These are phyloP conservation scores for Sugiyamaella mastotermitis DNA, from an alignment of 805 yeast genomes.

Conservation along the genomic window DNA sequence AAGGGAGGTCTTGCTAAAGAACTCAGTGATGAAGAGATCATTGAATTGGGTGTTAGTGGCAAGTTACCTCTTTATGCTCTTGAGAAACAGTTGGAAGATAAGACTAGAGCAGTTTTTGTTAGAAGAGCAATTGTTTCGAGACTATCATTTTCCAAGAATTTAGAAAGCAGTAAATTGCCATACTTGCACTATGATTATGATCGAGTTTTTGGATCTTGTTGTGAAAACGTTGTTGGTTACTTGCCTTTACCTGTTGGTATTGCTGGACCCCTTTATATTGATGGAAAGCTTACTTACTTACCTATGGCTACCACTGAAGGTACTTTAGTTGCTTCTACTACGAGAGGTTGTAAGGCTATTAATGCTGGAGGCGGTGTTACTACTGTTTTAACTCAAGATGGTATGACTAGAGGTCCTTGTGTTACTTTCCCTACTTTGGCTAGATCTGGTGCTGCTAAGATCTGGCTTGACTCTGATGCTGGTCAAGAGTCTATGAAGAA, in stretches of 20 bases:
- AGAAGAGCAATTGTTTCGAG: slow-evolving; percentile 91
- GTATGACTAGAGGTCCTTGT: slow-evolving; percentile 99
- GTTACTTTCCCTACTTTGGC: slow-evolving; percentile 76
- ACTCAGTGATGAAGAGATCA: slow-evolving; percentile 68
- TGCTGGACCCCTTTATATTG: slow-evolving; percentile 93
- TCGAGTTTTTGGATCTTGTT: slow-evolving; percentile 96
- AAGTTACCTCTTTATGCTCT: slow-evolving; percentile 88
- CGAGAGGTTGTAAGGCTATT: slow-evolving; percentile 98
- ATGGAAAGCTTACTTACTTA: slow-evolving; percentile 79
- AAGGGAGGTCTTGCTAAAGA: slow-evolving; percentile 66
- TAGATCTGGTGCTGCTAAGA: slow-evolving; percentile 90
- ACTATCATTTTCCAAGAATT: slow-evolving; percentile 73
- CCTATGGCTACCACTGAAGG: slow-evolving; percentile 99
- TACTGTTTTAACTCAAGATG: slow-evolving; percentile 89
- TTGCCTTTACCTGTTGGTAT: slow-evolving; percentile 97
- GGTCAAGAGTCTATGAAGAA: slow-evolving; percentile 77
- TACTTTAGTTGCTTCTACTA: slow-evolving; percentile 94
- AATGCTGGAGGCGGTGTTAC: slow-evolving; percentile 95
- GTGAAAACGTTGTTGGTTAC: slow-evolving; percentile 96
- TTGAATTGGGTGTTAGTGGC: slow-evolving; percentile 62
- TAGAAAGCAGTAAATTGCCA: slow-evolving; percentile 69
- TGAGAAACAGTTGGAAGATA: slow-evolving; percentile 85
- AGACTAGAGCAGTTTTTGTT: slow-evolving; percentile 85
- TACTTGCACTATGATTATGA: slow-evolving; percentile 82
- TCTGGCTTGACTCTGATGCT: slow-evolving; percentile 93